Percentiles rank a stretch among this genome's conserved stretches.
These are phyloP conservation scores for Pseudogymnoascus sp. DNA, from an alignment of 2,329 filamentous ascomycete genomes.

Conservation along the genomic window DNA sequence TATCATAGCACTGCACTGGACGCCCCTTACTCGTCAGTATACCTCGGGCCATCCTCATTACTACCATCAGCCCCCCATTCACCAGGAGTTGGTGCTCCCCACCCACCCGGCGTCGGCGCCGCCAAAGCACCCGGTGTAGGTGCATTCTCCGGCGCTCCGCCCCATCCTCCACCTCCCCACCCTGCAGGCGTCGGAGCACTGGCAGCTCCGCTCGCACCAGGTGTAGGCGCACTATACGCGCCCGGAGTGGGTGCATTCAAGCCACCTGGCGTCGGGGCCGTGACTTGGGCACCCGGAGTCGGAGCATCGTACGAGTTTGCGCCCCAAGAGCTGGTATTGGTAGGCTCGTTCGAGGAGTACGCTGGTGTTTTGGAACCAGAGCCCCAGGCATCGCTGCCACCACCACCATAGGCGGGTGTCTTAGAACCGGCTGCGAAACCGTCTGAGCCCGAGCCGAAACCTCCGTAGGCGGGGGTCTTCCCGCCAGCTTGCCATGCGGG, in stretches of 20 bases:
- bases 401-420: slow-evolving; percentile 63
- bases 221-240: slow-evolving; percentile 60
- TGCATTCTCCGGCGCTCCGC: slow-evolving; percentile 44
- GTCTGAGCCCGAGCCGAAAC: slow-evolving; percentile 31
- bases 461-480: slow-evolving; percentile 53
- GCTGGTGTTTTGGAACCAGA: slow-evolving; percentile 53
- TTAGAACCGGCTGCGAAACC: slow-evolving; percentile 62
- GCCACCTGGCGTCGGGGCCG: slow-evolving; percentile 52
- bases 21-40: slow-evolving; percentile 24
- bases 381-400: slow-evolving; percentile 50
- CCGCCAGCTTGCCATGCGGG: slow-evolving; percentile 72
- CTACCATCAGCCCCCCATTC: slow-evolving; percentile 27
- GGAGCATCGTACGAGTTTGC: slow-evolving; percentile 56
- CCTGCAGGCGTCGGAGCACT: slow-evolving; percentile 26
- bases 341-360: slow-evolving; percentile 60
- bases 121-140: slow-evolving; percentile 59
- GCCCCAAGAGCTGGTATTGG: slow-evolving; percentile 43
- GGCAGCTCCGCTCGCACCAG: slow-evolving; percentile 49
- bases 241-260: slow-evolving; percentile 65
- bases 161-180: slow-evolving; percentile 19
- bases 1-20: not conserved
- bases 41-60: slow-evolving; percentile 35
- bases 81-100: slow-evolving; percentile 56
- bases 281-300: slow-evolving; percentile 50
- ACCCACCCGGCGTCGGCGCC: slow-evolving; percentile 56